These are phyloP conservation scores for Evansstolkia leycettana DNA, from an alignment of 495 filamentous ascomycete species.

Conservation along the genomic window DNA sequence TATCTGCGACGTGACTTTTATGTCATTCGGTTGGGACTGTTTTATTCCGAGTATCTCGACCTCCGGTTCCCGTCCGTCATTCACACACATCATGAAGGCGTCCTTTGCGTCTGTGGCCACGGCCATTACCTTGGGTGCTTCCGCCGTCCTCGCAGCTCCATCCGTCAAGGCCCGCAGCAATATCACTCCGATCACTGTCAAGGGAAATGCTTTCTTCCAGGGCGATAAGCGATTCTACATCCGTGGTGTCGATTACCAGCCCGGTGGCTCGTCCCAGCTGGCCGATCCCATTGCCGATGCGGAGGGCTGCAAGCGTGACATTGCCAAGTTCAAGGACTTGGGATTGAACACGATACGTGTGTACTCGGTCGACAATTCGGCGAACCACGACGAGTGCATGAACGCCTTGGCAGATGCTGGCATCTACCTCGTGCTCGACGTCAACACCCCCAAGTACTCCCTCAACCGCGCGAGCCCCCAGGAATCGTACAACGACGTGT, in stretches of 20 bases:
- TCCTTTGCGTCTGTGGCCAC: constrained; percentile 42
- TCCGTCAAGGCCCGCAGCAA: constrained; percentile 29
- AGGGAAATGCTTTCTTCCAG: constrained; percentile 74
- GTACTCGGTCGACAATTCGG: constrained; percentile 85
- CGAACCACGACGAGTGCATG: constrained; percentile 69
- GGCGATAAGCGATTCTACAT: constrained; percentile 81
- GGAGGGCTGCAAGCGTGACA: constrained; percentile 66
- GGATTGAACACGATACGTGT: constrained; percentile 87
- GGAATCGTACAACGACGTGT: constrained; percentile 79
- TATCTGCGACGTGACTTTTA: neutral
- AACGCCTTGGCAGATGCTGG: constrained; percentile 52
- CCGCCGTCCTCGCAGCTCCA: constrained; percentile 36
- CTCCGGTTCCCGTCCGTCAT: neutral
- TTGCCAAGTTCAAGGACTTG: constrained; percentile 69
- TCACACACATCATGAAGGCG: constrained; percentile 42
- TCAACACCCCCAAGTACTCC: constrained; percentile 68
- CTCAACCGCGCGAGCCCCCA: constrained; percentile 68
- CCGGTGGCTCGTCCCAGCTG: constrained; percentile 71
- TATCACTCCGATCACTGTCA: constrained; percentile 42
- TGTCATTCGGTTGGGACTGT: neutral
- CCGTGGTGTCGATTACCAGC: constrained; percentile 91
- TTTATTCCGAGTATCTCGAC: neutral
- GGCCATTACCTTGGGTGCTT: constrained; percentile 35
- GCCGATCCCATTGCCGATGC: constrained; percentile 69
- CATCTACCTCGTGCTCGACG: constrained; percentile 85